phyloP scores from a whole-genome alignment of 2,329 filamentous ascomycete species.

The Lachnellula suecica region DNA sequence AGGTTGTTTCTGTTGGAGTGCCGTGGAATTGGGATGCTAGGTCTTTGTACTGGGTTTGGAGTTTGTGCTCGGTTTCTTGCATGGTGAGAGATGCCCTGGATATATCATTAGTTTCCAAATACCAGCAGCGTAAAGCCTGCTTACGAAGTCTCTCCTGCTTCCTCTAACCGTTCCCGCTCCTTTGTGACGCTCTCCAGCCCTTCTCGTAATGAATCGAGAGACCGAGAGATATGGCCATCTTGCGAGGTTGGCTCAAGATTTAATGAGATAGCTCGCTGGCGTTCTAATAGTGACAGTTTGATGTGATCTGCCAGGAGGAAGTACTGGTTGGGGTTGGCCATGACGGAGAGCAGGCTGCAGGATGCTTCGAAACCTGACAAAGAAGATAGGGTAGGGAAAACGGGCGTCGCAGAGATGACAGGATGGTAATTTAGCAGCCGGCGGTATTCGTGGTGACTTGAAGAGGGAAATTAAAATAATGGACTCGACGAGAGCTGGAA shows the following conservation, averaged over 20 bases:
- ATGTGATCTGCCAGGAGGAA: constrained; percentile 94
- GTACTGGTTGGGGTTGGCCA: constrained; percentile 71
- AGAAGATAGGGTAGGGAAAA: not conserved
- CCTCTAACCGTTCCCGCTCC: constrained; percentile 62
- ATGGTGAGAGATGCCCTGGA: constrained; percentile 45
- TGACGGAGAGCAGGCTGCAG: constrained; percentile 26
- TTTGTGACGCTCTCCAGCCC: constrained; percentile 70
- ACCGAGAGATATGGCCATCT: constrained; percentile 85
- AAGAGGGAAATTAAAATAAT: not conserved
- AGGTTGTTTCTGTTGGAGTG: constrained; percentile 48
- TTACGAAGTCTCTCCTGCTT: constrained; percentile 63
- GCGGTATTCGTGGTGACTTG: not conserved
- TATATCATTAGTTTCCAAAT: constrained; percentile 8
- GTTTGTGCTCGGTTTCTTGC: constrained; percentile 62
- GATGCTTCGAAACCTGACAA: not conserved
- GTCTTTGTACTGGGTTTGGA: constrained; percentile 74
- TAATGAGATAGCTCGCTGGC: constrained; percentile 79
- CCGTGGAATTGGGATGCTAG: constrained; percentile 80
- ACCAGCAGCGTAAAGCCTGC: constrained; percentile 21
- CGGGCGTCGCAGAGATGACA: not conserved
- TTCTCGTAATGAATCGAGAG: constrained; percentile 80
- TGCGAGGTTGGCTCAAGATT: constrained; percentile 71
- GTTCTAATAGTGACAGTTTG: constrained; percentile 91
- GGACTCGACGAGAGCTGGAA: not conserved
- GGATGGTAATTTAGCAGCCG: too few species aligned